Evolutionary conservation across 257 asterid genomes (phyloP).

Genomic region (Solanum ossicruentum): DNA sequence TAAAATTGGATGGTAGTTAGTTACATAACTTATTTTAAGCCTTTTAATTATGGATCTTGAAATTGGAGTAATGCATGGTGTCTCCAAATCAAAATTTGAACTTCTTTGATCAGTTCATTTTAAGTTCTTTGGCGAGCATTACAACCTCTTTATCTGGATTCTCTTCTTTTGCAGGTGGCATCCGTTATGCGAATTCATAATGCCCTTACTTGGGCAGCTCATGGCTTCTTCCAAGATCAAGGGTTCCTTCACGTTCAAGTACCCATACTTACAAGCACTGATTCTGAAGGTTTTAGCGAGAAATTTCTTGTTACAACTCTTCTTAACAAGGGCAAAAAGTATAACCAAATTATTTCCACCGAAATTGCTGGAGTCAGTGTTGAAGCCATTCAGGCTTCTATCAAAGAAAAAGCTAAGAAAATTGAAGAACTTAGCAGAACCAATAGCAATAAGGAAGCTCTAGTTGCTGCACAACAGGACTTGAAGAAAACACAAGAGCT

Average conservation of each 20-base stretch:
- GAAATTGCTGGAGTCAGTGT: conserved; percentile 19
- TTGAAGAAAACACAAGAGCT: conserved; percentile 50
- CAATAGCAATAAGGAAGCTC: conserved; percentile 70
- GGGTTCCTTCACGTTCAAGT: conserved; percentile 65
- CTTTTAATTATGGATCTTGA: neutral
- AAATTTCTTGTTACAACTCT: conserved; percentile 52
- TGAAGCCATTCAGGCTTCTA: conserved; percentile 36
- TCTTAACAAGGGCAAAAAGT: conserved; percentile 9
- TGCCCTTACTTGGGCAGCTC: conserved; percentile 44
- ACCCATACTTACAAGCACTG: conserved; percentile 67
- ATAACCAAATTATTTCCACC: conserved; percentile 8
- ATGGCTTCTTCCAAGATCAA: conserved; percentile 43
- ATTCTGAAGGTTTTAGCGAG: conserved; percentile 37
- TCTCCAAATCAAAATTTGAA: neutral
- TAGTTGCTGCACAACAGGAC: conserved; percentile 57
- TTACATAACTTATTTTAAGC: neutral
- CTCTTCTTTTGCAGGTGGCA: conserved; percentile 51
- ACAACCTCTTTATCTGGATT: neutral
- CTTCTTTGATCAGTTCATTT: neutral
- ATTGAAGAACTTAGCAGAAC: conserved; percentile 63
- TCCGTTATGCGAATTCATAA: conserved; percentile 61
- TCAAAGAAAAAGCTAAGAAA: conserved; percentile 45
- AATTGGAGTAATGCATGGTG: neutral
- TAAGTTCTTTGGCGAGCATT: neutral
- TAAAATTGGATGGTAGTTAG: neutral